Percentiles rank a stretch among this genome's conserved stretches.
Evolutionary conservation across 2,329 filamentous ascomycete genomes (phyloP).

Genomic region (Penicillium expansum): DNA sequence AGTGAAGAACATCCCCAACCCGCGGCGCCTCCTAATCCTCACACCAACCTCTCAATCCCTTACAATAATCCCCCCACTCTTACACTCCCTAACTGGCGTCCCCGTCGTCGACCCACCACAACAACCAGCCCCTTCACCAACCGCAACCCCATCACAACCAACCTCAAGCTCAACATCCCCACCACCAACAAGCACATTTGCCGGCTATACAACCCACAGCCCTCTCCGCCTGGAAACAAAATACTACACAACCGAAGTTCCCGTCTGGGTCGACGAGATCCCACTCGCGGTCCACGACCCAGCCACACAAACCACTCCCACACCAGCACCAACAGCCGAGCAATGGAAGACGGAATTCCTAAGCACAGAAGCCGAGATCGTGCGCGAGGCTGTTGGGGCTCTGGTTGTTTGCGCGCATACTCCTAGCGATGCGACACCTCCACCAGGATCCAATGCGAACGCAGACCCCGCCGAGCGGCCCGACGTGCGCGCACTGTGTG

Average conservation of each 20-base stretch:
- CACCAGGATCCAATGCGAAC: background rate
- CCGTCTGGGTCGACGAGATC: slow-evolving; percentile 49
- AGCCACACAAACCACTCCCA: slow-evolving; percentile 2
- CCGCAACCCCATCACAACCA: background rate
- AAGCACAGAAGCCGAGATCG: slow-evolving; percentile 41
- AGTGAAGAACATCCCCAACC: slow-evolving; percentile 33
- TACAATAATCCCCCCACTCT: slow-evolving; percentile 37
- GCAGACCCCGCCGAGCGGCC: slow-evolving; percentile 1
- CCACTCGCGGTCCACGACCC: slow-evolving; percentile 20
- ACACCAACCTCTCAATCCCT: slow-evolving; percentile 37
- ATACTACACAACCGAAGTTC: slow-evolving; percentile 46
- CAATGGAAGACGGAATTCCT: slow-evolving; percentile 45
- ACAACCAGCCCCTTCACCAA: slow-evolving; percentile 11
- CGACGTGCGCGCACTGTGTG: slow-evolving; percentile 31
- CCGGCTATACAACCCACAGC: slow-evolving; percentile 47
- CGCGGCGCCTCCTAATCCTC: slow-evolving; percentile 44
- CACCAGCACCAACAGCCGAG: slow-evolving; percentile 13
- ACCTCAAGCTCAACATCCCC: background rate
- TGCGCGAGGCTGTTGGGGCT: slow-evolving; percentile 46
- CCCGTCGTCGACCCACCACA: slow-evolving; percentile 25
- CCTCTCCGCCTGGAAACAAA: slow-evolving; percentile 42
- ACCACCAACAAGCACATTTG: slow-evolving; percentile 35
- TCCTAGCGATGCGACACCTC: slow-evolving; percentile 12
- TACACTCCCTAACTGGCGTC: slow-evolving; percentile 38
- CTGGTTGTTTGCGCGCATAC: slow-evolving; percentile 40